Base-by-base conservation (phyloP, 768 basidiomycete species). In the Kondoa malvinella region DNA sequence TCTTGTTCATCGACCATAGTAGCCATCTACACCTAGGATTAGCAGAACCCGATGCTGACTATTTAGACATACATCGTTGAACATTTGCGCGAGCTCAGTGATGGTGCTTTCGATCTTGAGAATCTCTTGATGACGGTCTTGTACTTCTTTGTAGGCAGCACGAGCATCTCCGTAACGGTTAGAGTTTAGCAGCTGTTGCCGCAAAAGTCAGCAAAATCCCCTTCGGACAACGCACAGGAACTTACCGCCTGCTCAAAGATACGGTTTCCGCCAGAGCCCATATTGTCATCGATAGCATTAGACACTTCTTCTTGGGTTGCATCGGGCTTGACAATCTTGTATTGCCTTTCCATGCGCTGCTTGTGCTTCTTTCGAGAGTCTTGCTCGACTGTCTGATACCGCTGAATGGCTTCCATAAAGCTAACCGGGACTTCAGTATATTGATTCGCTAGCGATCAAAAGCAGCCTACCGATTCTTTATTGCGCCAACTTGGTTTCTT, bases 71-170 rank as follows among this genome's bases (percentile, higher is more conserved):
- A 87, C 88, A 73, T 96, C 92, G 70, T 81, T 83, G 78, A 92
- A 91, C 72, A 96, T 78, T 74, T 89, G 87, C 2, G 87, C 88
- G 62, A 96, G 81, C 76, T 94, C 89, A n/a, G 83, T 86, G 60
- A 94, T 78, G 2, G 91, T 95, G 72, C 83, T 81, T 76, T 94
- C 90, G 75, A 94, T 89, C 76, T 83, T 84, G 71, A 82, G 82
- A 72, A 96, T 83, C 69, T 95, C 90, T 73, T 86, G 82, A 75
- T 92, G 89, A 34, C 92, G 83, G 68, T 87, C 84, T 75, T 92
- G 92, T 0, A 92, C 90, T 77, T 95, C 92, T 63, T 84, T 82
- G 76, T 86, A 89, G 0, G 88, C 91, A 57, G 83, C 82, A 60
- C 89, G 81, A 17, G 89, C 85, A 72, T 89, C 87, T 33, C 85